Conservation (phyloP, 2,329 filamentous ascomycete species). For the Nothopassalora personata region DNA sequence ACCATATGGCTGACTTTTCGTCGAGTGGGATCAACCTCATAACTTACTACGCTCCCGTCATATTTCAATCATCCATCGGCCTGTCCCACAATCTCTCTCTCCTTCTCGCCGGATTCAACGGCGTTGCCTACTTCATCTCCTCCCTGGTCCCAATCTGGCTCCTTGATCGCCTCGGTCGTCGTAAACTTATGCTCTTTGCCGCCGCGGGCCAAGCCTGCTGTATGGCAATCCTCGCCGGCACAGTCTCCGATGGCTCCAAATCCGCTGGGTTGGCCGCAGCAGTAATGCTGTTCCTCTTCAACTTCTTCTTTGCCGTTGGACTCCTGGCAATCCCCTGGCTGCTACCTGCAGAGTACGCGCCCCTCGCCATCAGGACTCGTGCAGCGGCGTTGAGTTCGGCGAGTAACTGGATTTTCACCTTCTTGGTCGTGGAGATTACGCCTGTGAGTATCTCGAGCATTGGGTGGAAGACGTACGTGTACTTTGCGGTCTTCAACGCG, state of each 20-base stretch:
- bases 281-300: slow-evolving; percentile 35
- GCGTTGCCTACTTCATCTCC: slow-evolving; percentile 49
- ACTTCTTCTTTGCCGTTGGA: slow-evolving; percentile 35
- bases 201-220: slow-evolving; percentile 35
- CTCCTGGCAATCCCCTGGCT: slow-evolving; percentile 34
- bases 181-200: slow-evolving; percentile 67
- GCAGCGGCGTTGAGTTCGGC: slow-evolving; percentile 44
- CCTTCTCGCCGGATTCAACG: slow-evolving; percentile 50
- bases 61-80: slow-evolving; percentile 49
- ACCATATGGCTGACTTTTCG: no score
- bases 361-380: slow-evolving; percentile 32
- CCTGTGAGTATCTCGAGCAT: slow-evolving; percentile 35
- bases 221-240: slow-evolving; percentile 30
- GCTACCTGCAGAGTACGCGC: slow-evolving; percentile 31
- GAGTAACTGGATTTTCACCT: slow-evolving; percentile 36
- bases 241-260: slow-evolving; percentile 6
- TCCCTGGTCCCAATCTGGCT: slow-evolving; percentile 48
- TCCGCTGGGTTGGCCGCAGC: slow-evolving; percentile 34
- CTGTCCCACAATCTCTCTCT: slow-evolving; percentile 45
- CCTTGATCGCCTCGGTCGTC: slow-evolving; percentile 49
- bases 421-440: slow-evolving; percentile 35
- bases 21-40: slow-evolving; percentile 7
- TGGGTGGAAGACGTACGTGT: slow-evolving; percentile 34
- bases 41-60: slow-evolving; percentile 42
- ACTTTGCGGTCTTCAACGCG: slow-evolving; percentile 49